Percentiles rank a stretch among this genome's conserved stretches.
Evolutionary conservation across 805 yeast species (phyloP).

Genomic region (Lachancea fermentati): DNA sequence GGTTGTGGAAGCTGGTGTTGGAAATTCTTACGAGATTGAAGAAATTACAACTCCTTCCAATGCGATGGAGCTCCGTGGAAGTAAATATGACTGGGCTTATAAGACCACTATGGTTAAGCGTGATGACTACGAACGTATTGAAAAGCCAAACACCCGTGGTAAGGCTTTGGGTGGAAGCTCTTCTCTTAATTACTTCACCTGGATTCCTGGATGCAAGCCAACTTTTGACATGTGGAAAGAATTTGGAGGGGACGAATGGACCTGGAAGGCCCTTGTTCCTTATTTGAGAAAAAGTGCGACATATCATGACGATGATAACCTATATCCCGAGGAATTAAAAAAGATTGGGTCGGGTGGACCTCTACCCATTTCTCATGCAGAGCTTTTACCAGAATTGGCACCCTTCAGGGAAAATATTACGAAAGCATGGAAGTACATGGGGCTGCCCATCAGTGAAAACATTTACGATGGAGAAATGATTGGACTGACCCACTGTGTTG

Average conservation of each 20-base stretch:
- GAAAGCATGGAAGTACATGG: conserved; percentile 16
- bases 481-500: conserved; percentile 21
- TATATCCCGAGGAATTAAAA: conserved; percentile 17
- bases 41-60: conserved; percentile 24
- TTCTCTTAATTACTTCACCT: conserved; percentile 29
- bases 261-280: conserved; percentile 26
- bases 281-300: conserved; percentile 25
- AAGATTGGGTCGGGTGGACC: conserved; percentile 24
- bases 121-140: conserved; percentile 26
- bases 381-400: conserved; percentile 17
- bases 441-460: conserved; percentile 19
- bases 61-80: conserved; percentile 26
- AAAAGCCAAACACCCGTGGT: conserved; percentile 31
- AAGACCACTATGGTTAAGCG: conserved; percentile 28
- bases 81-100: conserved; percentile 31
- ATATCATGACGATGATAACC: conserved; percentile 20
- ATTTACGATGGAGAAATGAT: conserved; percentile 21
- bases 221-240: conserved; percentile 29
- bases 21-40: conserved; percentile 17
- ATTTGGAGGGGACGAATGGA: conserved; percentile 30
- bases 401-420: conserved; percentile 13
- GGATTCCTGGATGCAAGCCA: conserved; percentile 28
- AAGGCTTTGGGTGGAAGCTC: conserved; percentile 33
- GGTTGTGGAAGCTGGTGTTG: conserved; percentile 31
- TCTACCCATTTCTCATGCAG: conserved; percentile 22